A percentile compares a stretch with the other conserved stretches of the same genome.
Conservation (phyloP, 345 rosid species). For the Aegle marmelos region DNA sequence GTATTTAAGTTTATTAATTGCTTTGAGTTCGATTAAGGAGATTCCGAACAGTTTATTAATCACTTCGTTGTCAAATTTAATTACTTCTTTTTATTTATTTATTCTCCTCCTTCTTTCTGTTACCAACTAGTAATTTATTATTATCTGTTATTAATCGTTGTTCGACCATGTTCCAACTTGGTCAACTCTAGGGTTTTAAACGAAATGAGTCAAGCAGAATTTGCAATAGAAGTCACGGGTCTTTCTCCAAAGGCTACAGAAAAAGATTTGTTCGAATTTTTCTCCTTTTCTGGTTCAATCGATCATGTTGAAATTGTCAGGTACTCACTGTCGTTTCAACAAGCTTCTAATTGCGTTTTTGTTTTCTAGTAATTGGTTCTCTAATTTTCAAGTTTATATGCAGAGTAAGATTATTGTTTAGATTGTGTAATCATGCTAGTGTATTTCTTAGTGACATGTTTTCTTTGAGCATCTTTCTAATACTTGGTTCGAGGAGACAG, state of each 20-base stretch:
- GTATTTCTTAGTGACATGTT: neutral
- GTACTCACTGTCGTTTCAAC: slow-evolving; percentile 19
- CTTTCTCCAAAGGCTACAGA: slow-evolving; percentile 66
- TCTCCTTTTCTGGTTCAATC: slow-evolving; percentile 68
- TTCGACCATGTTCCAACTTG: neutral
- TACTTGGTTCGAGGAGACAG: slow-evolving; percentile 25
- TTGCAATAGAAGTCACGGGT: slow-evolving; percentile 63
- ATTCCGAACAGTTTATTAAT: neutral
- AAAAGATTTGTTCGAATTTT: slow-evolving; percentile 63
- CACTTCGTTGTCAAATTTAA: neutral
- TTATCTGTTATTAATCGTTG: neutral
- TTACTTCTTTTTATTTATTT: neutral
- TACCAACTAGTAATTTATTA: neutral
- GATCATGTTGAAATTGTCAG: slow-evolving; percentile 57
- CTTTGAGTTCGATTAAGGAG: neutral
- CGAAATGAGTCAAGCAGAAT: slow-evolving; percentile 51
- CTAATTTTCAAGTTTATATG: neutral
- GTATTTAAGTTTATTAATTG: neutral
- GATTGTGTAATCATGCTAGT: neutral
- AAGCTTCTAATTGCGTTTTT: neutral
- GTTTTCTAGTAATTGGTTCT: neutral
- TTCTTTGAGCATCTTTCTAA: neutral
- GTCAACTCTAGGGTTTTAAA: neutral
- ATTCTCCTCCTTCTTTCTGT: no score
- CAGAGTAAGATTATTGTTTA: neutral